Evolutionary conservation across 495 filamentous ascomycete genomes (phyloP).

Genomic region (Neurospora sublineolata): DNA sequence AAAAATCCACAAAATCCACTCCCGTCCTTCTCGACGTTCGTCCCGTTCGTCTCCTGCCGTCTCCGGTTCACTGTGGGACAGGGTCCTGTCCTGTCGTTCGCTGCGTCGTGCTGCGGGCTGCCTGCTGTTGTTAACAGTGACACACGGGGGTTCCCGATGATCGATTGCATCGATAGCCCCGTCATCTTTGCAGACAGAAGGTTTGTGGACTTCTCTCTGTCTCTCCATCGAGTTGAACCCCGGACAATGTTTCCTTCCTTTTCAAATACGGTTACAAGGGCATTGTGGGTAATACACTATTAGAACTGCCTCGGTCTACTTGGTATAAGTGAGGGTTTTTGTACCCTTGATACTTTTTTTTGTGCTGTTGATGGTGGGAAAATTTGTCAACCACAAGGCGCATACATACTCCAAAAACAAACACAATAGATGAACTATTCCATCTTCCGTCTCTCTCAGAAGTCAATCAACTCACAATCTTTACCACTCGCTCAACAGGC

Average conservation of each 20-base stretch:
- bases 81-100: neutral
- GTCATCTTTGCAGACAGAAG: neutral
- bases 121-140: neutral
- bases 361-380: neutral
- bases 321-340: neutral
- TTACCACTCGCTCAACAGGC: neutral
- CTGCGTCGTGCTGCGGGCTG: neutral
- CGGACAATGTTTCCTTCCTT: neutral
- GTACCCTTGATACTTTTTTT: neutral
- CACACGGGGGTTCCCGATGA: neutral
- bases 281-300: neutral
- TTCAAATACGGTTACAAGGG: neutral
- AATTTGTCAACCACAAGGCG: neutral
- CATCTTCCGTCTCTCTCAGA: neutral
- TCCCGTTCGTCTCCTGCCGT: neutral
- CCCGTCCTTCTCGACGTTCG: neutral
- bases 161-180: neutral
- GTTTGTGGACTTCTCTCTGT: neutral
- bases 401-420: neutral
- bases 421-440: neutral
- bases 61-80: neutral
- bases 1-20: neutral
- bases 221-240: neutral
- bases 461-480: neutral
- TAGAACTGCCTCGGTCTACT: neutral